Base-by-base conservation (phyloP, 2,329 filamentous ascomycete species). In the Myriosclerotinia curreyana region DNA sequence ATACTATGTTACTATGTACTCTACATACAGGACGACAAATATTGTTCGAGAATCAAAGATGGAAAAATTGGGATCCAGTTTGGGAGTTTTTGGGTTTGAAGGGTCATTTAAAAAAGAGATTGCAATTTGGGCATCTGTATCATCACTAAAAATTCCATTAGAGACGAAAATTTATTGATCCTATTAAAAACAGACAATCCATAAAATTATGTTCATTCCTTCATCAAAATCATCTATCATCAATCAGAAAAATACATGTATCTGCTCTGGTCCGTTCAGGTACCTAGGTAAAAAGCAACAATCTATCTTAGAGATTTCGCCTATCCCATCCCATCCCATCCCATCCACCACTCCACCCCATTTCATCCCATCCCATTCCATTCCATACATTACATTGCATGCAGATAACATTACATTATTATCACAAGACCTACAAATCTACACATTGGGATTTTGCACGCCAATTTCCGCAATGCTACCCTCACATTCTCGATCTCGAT, bases 161-260 rank as follows among this genome's bases (percentile, higher is more conserved):
- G 17, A 56, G 22, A 44, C 11, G 3, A 44, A 9, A 14, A 8
- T 44, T 25, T 31, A 31, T 31, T 31, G 2, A 46, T 34, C 17
- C 9, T 1, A 36, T 36, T 31, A 52, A 31, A 49, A 15, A 25
- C 55, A 48, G n/a, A 22, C n/a, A 58, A 31, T 31, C 28, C 28
- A 36, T 17, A 58, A 58, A 48, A 20, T 25, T n/a, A 36, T 58
- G 25, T 38, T 48, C 55, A 58, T 58, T 48, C 42, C 42, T 48
- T 58, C 55, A 58, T 58, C 42, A 58, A 58, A 48, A 58, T 58
- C 55, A 58, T 58, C 42, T 25, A 58, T 58, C 55, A 36, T 58
- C 20, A 48, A 58, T 58, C 42, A 58, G n/a, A 22, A 9, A 58
- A 3, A 56, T 15, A 55, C 36, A 3, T 31, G 28, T 2, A 20